A percentile compares a stretch with the other conserved stretches of the same genome.
Conservation (phyloP, 2,329 filamentous ascomycete genomes). For the Lasiodiplodia theobromae region DNA sequence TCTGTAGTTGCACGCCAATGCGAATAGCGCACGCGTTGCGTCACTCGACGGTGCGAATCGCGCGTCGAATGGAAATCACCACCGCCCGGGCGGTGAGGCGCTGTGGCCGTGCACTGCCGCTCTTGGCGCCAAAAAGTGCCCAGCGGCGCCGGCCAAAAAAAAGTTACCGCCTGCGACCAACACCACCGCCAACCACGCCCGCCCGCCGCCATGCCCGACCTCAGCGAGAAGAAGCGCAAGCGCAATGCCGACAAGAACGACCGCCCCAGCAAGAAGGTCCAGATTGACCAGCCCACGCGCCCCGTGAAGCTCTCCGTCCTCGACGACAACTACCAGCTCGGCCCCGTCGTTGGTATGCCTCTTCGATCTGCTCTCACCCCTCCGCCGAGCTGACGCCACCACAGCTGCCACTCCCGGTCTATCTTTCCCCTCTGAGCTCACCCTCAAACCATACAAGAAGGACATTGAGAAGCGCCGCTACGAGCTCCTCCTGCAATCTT, state of each 20-base stretch:
- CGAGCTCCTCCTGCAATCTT: conserved; percentile 66
- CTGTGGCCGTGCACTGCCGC: background rate
- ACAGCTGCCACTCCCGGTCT: conserved; percentile 54
- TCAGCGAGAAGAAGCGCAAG: conserved; percentile 47
- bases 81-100: background rate
- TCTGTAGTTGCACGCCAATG: conserved; percentile 21
- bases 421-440: conserved; percentile 47
- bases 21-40: conserved; percentile 14
- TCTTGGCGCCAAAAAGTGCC: conserved; percentile 3
- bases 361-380: background rate
- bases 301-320: conserved; percentile 54
- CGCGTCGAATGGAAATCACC: background rate
- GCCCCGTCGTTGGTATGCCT: conserved; percentile 58
- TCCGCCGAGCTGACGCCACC: conserved; percentile 21
- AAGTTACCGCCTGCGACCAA: conserved; percentile 2
- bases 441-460: conserved; percentile 60
- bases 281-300: conserved; percentile 45
- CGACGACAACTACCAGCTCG: conserved; percentile 55
- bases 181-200: background rate
- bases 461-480: conserved; percentile 42
- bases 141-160: conserved; percentile 5
- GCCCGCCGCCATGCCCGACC: conserved; percentile 36
- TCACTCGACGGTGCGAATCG: conserved; percentile 1
- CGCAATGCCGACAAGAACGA: conserved; percentile 41
- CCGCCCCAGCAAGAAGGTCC: conserved; percentile 54